Evolutionary conservation across 768 basidiomycete species (phyloP).

Genomic region (Xerocomellus chrysenteron): DNA sequence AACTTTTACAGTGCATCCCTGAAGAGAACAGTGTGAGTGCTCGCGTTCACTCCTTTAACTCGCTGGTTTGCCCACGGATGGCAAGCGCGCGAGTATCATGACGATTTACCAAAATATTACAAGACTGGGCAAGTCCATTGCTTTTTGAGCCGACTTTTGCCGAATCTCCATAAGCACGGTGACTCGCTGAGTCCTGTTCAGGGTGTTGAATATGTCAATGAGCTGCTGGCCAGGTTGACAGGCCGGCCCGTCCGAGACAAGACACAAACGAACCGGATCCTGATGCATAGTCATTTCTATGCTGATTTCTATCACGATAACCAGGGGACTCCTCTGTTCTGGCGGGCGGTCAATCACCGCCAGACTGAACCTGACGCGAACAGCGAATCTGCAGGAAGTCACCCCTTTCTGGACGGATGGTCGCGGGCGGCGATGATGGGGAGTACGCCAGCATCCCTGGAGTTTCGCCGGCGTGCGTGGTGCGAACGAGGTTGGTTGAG

Average conservation of each 20-base stretch:
- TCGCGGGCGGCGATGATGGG: slow-evolving; percentile 42
- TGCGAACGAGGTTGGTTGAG: slow-evolving; percentile 52
- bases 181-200: slow-evolving; percentile 63
- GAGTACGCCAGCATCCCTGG: slow-evolving; percentile 61
- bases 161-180: no score
- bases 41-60: no score
- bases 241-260: slow-evolving; percentile 58
- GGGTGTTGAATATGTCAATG: slow-evolving; percentile 86
- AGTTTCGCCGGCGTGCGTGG: slow-evolving; percentile 55
- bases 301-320: slow-evolving; percentile 88
- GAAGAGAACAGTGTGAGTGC: no score
- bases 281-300: slow-evolving; percentile 51
- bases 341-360: slow-evolving; percentile 9
- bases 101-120: no score
- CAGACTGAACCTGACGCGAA: slow-evolving; percentile 25
- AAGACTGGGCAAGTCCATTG: no score
- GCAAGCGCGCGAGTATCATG: no score
- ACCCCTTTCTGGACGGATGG: slow-evolving; percentile 74
- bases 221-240: slow-evolving; percentile 81
- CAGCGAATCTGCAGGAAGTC: slow-evolving; percentile 56
- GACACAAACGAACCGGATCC: slow-evolving; percentile 81
- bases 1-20: no score
- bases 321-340: slow-evolving; percentile 58
- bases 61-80: no score
- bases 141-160: no score